Base-by-base conservation (phyloP, 352 stramenopile species). In the Phytophthora pisi region DNA sequence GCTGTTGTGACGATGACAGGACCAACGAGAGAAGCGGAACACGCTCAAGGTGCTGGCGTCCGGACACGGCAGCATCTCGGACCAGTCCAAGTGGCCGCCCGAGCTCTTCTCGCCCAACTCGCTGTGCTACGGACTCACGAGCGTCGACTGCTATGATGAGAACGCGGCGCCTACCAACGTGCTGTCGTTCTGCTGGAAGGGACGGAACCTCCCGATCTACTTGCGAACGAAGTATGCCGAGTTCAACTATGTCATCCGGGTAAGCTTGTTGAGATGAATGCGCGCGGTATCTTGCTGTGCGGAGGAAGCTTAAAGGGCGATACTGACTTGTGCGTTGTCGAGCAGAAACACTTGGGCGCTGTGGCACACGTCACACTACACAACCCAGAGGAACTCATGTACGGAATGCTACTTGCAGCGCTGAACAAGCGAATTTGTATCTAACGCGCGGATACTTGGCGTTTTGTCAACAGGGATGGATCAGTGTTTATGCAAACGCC, bases 101-200 rank as follows among this genome's bases (percentile, higher is more conserved):
- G 85, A 91, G 72, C 83, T 95, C 16, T 96, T 95, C 51, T 83
- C 84, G 5, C 74, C 86, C 43, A 95, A 83, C 15, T 51, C 87
- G 52, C 75, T 96, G 15, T 95, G 89, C 76, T 96, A 95, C 61
- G 89, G 86, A 20, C 74, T 95, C 36, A 89, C 70, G 38, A 89
- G 87, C 16, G 56, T 95, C 46, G 83, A 93, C 49, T 88, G 85
- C 38, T 79, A 89, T 30, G 79, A 88, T 38, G 77, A 87, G 38
- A 81, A 90, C 52, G 63, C 61, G n/a, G 74, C 87, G 31, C 81
- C 86, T 16, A 83, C 85, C 13, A 89, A 80, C 30, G 88, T 93
- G 38, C 59, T 95, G 24, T 96, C 89, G 26, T 95, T 95, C 52
- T 95, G 87, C 77, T 96, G 89, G 89, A 96, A 96, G 79, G 89